Percentiles rank a stretch among this genome's conserved stretches.
Conservation (phyloP, 2,329 filamentous ascomycete species). For the Madurella mycetomatis region DNA sequence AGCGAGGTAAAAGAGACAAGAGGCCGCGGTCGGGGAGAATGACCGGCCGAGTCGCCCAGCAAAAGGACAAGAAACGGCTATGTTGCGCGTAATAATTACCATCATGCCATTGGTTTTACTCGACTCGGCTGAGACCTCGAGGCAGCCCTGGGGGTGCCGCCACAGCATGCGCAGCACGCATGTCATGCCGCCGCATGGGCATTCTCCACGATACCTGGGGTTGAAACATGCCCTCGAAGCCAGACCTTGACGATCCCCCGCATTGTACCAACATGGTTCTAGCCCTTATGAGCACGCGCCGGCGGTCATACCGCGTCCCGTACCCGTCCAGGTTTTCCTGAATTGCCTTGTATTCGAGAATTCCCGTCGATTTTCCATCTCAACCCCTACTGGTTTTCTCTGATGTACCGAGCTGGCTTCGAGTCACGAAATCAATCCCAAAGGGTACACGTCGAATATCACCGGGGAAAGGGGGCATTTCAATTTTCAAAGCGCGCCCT, state of each 20-base stretch:
- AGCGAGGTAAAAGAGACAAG: background rate
- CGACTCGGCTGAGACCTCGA: background rate
- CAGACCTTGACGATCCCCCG: conserved; percentile 8
- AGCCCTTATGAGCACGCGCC: background rate
- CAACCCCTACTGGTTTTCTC: background rate
- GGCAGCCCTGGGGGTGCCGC: background rate
- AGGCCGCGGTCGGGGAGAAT: too few species aligned
- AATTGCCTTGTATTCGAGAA: background rate
- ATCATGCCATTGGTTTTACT: background rate
- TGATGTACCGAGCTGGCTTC: background rate
- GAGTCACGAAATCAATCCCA: background rate
- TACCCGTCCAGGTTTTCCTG: conserved; percentile 1
- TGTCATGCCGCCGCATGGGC: background rate
- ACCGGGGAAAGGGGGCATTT: background rate
- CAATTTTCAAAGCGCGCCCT: too few species aligned
- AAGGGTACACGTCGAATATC: background rate
- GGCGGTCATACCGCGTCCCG: background rate
- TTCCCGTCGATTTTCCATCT: background rate
- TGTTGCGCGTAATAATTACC: background rate
- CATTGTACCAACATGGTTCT: background rate
- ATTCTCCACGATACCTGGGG: background rate
- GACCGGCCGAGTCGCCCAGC: background rate
- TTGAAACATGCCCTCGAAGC: background rate
- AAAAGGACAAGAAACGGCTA: conserved; percentile 1
- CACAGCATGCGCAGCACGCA: conserved; percentile 1